Evolutionary conservation across 305 asterid genomes (phyloP), one percentile per base, ranked within the genome.

Genomic region (Fraxinus velutina): DNA sequence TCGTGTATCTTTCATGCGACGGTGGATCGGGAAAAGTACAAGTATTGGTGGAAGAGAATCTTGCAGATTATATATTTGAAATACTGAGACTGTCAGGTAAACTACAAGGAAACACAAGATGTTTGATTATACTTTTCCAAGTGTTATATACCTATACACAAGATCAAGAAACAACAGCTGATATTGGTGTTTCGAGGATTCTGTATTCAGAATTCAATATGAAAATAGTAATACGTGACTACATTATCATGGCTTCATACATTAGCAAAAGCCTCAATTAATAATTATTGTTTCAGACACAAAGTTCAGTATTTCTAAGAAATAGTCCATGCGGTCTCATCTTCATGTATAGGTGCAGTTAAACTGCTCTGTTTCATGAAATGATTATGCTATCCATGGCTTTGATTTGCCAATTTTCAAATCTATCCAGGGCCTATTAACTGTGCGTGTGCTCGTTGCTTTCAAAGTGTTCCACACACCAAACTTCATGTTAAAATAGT

Each of bases 21-120:
- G 86, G 79, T 84, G 87, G 72, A 87, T 88, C 92, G 30, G 88
- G 47, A 78, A 92, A 89, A 88, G 78, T 89, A 83, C 91, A 88
- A 84, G 85, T 90, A 78, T 85, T 96, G 66, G 84, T 96, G 10
- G 93, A 92, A 84, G 95, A 93, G 90, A 94, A 93, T 78, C 84
- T 96, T 82, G 97, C 97, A 77, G 99, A 96, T 83, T 94, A 96
- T 76, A 83, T 86, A 78, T 94, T 94, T 88, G 98, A 96, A 91
- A 89, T 94, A 85, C 89, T 94, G 88, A 90, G 99, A 88, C 82
- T 92, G 87, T 92, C 97, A 86, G 97, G 98, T 94, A 87, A 83
- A 82, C 64, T 80, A 74, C 68, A 30, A 83, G 50, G 83, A 75
- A 78, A 80, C 73, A 75, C 57, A 21, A 78, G 64, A 77, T 76